A percentile compares a stretch with the other conserved stretches of the same genome.
Evolutionary conservation across 805 yeast species (phyloP).

Genomic region (Metschnikowia gelsemii): DNA sequence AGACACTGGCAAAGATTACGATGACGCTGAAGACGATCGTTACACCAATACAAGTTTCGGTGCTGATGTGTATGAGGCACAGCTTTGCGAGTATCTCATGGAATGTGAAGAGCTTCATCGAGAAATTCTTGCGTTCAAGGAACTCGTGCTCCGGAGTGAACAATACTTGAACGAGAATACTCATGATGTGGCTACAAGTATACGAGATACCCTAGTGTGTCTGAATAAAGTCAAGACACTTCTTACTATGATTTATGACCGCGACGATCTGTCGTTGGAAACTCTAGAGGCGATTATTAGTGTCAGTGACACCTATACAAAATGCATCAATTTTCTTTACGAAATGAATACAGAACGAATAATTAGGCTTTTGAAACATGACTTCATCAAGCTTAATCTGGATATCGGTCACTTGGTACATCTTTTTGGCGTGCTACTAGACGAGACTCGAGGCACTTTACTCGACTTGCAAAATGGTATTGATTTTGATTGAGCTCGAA

Average conservation of each 20-base stretch:
- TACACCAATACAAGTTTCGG: too few relatives aligned
- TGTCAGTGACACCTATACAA: constrained; percentile 4
- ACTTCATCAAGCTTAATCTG: constrained; percentile 9
- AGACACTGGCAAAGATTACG: too few relatives aligned
- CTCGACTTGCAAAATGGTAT: neutral
- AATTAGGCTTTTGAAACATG: constrained; percentile 9
- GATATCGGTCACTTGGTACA: constrained; percentile 5
- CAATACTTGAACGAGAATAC: constrained; percentile 3
- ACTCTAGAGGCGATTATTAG: neutral
- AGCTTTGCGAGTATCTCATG: constrained; percentile 1
- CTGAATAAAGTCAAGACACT: neutral
- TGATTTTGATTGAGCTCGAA: neutral
- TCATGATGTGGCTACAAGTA: neutral
- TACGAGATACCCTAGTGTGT: neutral
- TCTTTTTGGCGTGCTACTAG: constrained; percentile 9
- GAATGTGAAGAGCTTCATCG: constrained; percentile 5
- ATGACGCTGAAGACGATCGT: too few relatives aligned
- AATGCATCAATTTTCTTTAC: constrained; percentile 8
- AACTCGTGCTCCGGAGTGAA: neutral
- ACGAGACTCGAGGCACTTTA: constrained; percentile 2
- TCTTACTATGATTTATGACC: constrained; percentile 4
- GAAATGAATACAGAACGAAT: constrained; percentile 11
- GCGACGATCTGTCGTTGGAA: neutral
- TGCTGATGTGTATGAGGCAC: neutral
- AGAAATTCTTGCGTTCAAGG: constrained; percentile 6